phyloP scores from a whole-genome alignment of 495 filamentous ascomycete genomes.

The Chaetomium fimeti region DNA sequence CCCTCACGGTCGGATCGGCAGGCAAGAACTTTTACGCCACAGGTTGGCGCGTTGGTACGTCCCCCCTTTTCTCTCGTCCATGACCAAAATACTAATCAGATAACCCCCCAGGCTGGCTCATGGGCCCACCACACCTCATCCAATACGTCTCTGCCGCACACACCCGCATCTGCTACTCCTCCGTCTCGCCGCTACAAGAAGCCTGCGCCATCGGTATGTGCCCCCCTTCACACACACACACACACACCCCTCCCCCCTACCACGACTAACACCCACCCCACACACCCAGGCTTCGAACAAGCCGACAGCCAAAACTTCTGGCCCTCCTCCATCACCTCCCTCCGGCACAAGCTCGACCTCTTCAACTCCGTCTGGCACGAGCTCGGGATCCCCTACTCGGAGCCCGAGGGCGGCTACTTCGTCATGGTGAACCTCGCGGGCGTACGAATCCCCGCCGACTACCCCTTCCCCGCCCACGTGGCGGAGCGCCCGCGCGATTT shows the following conservation, averaged over 20 bases:
- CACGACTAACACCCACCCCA: neutral
- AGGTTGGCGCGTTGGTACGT: slow-evolving; percentile 82
- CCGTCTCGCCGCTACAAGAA: slow-evolving; percentile 90
- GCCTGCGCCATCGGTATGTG: slow-evolving; percentile 76
- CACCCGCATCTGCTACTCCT: slow-evolving; percentile 94
- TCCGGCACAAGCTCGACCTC: slow-evolving; percentile 81
- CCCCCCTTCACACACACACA: too few relatives aligned
- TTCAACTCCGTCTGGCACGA: slow-evolving; percentile 91
- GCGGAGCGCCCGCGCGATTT: slow-evolving; percentile 84
- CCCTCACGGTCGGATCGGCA: slow-evolving; percentile 88
- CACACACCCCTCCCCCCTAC: neutral
- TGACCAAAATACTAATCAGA: slow-evolving; percentile 1
- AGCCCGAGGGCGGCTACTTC: slow-evolving; percentile 95
- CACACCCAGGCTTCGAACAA: slow-evolving; percentile 66
- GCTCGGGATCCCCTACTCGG: slow-evolving; percentile 83
- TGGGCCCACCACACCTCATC: slow-evolving; percentile 84
- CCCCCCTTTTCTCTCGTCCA: neutral
- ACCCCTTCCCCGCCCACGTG: slow-evolving; percentile 86
- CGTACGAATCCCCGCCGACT: slow-evolving; percentile 75
- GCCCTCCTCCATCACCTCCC: slow-evolving; percentile 77
- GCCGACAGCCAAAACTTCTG: slow-evolving; percentile 85
- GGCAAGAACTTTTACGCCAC: slow-evolving; percentile 98
- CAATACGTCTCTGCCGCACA: slow-evolving; percentile 90
- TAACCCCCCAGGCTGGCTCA: slow-evolving; percentile 62
- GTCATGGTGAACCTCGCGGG: slow-evolving; percentile 88